Percentiles rank a stretch among this genome's conserved stretches.
Conservation (phyloP, 345 rosid species). For the Eutrema heterophyllum region DNA sequence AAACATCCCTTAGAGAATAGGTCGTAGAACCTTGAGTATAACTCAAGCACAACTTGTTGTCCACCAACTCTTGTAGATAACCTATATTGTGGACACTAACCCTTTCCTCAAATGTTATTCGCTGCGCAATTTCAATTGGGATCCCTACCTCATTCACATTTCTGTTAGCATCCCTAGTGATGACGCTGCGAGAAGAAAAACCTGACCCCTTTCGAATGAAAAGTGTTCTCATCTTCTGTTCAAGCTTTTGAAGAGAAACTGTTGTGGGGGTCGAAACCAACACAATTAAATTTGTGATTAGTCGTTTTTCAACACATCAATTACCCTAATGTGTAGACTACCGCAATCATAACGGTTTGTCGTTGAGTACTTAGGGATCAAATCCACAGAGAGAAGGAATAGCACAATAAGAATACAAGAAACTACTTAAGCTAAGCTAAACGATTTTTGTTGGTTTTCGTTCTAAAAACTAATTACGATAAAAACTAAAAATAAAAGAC, state of each 20-base stretch:
- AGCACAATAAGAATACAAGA: too few relatives aligned
- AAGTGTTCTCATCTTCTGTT: constrained; percentile 75
- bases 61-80: constrained; percentile 67
- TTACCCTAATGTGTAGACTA: too few relatives aligned
- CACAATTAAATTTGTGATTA: too few relatives aligned
- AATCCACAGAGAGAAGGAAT: too few relatives aligned
- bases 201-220: constrained; percentile 95
- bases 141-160: constrained; percentile 79
- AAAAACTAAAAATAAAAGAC: too few relatives aligned
- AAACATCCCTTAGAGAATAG: constrained; percentile 81
- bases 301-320: too few relatives aligned
- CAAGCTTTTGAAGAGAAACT: constrained; percentile 79
- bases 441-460: too few relatives aligned
- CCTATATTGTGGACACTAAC: constrained; percentile 59
- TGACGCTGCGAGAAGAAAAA: constrained; percentile 93
- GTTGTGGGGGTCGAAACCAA: too few relatives aligned
- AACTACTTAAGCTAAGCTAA: too few relatives aligned
- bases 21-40: constrained; percentile 71
- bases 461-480: too few relatives aligned
- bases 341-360: too few relatives aligned
- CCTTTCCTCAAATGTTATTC: constrained; percentile 88
- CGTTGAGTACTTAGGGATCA: too few relatives aligned
- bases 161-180: constrained; percentile 85
- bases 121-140: constrained; percentile 77
- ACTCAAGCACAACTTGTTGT: constrained; percentile 64